Evolutionary conservation across 495 filamentous ascomycete species (phyloP).

Genomic region (Annulohypoxylon bovei): DNA sequence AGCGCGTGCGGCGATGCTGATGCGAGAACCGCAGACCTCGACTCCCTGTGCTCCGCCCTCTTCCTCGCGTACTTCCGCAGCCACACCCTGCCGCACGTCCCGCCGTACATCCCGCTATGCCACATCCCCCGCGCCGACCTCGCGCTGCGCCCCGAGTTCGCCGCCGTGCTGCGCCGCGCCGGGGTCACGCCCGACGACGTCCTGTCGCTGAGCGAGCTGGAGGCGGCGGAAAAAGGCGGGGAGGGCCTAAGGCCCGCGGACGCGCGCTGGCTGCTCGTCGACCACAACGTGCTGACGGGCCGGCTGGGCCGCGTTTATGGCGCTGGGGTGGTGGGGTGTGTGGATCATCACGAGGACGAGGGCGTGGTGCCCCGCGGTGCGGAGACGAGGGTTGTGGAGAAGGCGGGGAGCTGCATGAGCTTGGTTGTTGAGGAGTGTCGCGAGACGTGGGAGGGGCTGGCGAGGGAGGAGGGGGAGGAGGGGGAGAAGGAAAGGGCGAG

Average conservation of each 20-base stretch:
- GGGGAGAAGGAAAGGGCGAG: slow-evolving; percentile 25
- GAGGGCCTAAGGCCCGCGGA: slow-evolving; percentile 44
- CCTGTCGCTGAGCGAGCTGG: slow-evolving; percentile 63
- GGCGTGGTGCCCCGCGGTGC: slow-evolving; percentile 61
- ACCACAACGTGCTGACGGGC: slow-evolving; percentile 85
- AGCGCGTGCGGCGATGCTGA: too few relatives aligned
- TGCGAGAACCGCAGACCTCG: slow-evolving; percentile 71
- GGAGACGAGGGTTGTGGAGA: slow-evolving; percentile 71
- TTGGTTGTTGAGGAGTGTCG: slow-evolving; percentile 73
- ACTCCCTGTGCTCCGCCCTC: slow-evolving; percentile 88
- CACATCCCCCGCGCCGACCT: slow-evolving; percentile 78
- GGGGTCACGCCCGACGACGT: slow-evolving; percentile 56
- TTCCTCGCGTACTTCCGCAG: slow-evolving; percentile 84
- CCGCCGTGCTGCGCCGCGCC: slow-evolving; percentile 60
- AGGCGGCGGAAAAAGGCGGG: slow-evolving; percentile 1
- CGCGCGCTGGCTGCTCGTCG: slow-evolving; percentile 76
- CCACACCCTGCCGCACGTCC: slow-evolving; percentile 55
- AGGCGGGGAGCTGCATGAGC: slow-evolving; percentile 81
- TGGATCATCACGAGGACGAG: slow-evolving; percentile 95
- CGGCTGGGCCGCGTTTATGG: slow-evolving; percentile 55
- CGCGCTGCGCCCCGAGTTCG: slow-evolving; percentile 81
- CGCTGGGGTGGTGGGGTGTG: slow-evolving; percentile 70
- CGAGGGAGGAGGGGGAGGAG: slow-evolving; percentile 8
- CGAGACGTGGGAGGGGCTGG: slow-evolving; percentile 63
- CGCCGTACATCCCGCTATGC: slow-evolving; percentile 85